Evolutionary conservation across 2,329 filamentous ascomycete species (phyloP), one percentile per base, ranked within the genome.

Genomic region (Pseudocercospora crystallina): DNA sequence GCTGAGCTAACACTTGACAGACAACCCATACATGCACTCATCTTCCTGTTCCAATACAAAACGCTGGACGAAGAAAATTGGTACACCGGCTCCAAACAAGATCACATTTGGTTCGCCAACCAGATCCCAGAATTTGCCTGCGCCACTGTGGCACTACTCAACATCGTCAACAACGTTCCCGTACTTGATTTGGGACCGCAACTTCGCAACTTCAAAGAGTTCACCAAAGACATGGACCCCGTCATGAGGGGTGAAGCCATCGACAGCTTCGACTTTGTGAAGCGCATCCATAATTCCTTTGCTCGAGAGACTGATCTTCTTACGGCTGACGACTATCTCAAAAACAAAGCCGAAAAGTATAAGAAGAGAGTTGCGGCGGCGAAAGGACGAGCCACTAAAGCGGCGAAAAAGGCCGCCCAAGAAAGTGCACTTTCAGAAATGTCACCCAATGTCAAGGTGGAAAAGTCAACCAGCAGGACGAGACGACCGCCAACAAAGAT

Each of bases 21-120:
- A 5, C 81, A 86, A 61, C 87, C 88, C 1, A 79, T 94, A 2
- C 84, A 89, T 61, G 92, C 92, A 2, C 73, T 97, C n/a, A 87
- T 99, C 43, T 94, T 97, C 57, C 80, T 96, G 1, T 96, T 90
- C 62, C 82, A 86, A 51, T 96, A 76, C 53, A 68, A 83, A 60
- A 49, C 51, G 13, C 43, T 53, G 31, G 70, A 81, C 30, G 76
- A 79, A 5, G 67, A 68, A 59, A 80, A 73, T 63, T 72, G 77
- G 49, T 75, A 80, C 54, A 53, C 52, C 2, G 75, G 73, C 38
- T 36, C 45, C 12, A 20, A 77, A 68, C 54, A 85, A 81, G 73
- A 81, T 2, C 74, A 82, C 29, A 76, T 97, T 13, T 99, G 94
- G 92, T 97, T 96, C 69, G 90, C 91, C 26, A 96, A 96, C 64